A percentile compares a stretch with the other conserved stretches of the same genome.
Conservation (phyloP, 148 eudicot species). For the Limonium bicolor region DNA sequence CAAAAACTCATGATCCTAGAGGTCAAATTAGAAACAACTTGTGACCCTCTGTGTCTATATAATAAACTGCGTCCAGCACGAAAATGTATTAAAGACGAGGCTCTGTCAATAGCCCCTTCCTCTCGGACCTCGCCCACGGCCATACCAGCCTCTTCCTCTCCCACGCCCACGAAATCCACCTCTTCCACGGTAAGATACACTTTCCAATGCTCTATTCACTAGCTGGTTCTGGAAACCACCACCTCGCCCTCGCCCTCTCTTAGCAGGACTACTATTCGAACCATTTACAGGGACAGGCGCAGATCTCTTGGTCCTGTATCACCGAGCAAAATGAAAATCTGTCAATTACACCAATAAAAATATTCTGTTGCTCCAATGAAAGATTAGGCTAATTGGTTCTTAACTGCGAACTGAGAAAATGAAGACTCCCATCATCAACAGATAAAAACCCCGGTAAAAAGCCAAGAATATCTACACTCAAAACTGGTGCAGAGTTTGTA, state of each 20-base stretch:
- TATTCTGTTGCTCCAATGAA: no score
- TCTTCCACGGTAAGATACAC: constrained; percentile 39
- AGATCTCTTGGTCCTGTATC: constrained; percentile 47
- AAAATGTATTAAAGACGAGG: no score
- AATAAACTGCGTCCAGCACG: no score
- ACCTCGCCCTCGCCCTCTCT: constrained; percentile 65
- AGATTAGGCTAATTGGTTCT: no score
- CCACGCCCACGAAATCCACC: constrained; percentile 37
- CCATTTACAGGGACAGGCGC: constrained; percentile 31
- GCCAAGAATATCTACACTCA: no score
- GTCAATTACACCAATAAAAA: not conserved
- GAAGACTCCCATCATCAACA: no score
- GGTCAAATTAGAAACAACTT: no score
- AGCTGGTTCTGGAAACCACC: constrained; percentile 57
- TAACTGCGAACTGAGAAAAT: no score
- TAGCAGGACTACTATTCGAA: constrained; percentile 25
- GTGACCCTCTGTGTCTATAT: no score
- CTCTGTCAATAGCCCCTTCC: constrained; percentile 66
- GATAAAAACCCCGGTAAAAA: no score
- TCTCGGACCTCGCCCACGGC: constrained; percentile 71
- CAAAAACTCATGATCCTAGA: no score
- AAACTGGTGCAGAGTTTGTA: no score
- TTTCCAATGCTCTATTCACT: constrained; percentile 52
- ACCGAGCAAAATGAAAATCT: constrained; percentile 13
- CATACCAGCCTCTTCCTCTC: constrained; percentile 44